Evolutionary conservation across 768 basidiomycete genomes (phyloP).

Genomic region (Obba rivulosa): DNA sequence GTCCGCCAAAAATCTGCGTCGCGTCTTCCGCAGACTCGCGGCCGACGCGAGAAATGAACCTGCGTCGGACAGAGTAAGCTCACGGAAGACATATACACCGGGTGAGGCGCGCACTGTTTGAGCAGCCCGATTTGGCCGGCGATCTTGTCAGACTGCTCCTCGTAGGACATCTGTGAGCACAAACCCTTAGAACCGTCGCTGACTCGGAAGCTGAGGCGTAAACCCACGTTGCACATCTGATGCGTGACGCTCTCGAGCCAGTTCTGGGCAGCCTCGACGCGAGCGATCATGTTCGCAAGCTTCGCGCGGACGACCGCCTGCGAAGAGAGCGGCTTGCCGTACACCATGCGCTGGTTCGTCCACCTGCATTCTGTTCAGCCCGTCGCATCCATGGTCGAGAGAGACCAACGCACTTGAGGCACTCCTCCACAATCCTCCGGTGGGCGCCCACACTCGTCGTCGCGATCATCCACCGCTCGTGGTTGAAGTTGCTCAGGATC

Average conservation of each 20-base stretch:
- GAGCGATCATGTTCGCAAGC: constrained; percentile 85
- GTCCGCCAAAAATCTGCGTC: constrained; percentile 84
- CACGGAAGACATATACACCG: neutral
- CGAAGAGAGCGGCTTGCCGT: constrained; percentile 77
- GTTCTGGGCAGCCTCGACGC: constrained; percentile 78
- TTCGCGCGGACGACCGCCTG: constrained; percentile 88
- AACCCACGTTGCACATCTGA: constrained; percentile 83
- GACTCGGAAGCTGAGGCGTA: neutral
- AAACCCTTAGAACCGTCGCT: neutral
- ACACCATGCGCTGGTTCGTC: constrained; percentile 84
- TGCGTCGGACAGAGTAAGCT: constrained; percentile 22
- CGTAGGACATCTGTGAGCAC: constrained; percentile 69
- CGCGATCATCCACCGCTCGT: constrained; percentile 86
- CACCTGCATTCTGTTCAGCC: constrained; percentile 44
- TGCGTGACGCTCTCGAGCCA: constrained; percentile 89
- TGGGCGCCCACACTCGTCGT: constrained; percentile 69
- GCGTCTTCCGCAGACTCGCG: constrained; percentile 72
- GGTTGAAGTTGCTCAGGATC: constrained; percentile 83
- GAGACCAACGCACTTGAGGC: constrained; percentile 56
- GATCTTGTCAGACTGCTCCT: constrained; percentile 76
- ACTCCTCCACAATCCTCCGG: constrained; percentile 82
- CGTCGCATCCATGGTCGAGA: constrained; percentile 14
- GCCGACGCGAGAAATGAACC: constrained; percentile 62
- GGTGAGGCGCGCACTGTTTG: constrained; percentile 62
- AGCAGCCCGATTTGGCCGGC: constrained; percentile 87